Conservation (phyloP, 2,329 filamentous ascomycete genomes). For the Cladosporium velox region DNA sequence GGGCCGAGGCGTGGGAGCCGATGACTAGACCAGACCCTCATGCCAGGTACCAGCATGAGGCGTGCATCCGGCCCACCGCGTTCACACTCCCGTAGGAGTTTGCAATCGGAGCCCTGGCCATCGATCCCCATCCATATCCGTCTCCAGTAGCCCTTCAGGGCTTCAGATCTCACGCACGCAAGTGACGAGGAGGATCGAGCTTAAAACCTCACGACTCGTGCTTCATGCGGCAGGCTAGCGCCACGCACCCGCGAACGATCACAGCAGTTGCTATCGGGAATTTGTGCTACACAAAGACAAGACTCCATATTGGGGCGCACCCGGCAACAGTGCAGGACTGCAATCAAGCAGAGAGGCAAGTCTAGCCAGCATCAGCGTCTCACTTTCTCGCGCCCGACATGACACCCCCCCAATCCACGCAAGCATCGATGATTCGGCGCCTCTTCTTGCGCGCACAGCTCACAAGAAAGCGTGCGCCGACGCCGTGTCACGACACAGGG, state of each 20-base stretch:
- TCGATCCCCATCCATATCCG: not conserved
- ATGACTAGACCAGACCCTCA: conserved; percentile 14
- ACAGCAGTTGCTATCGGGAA: not conserved
- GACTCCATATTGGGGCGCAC: conserved; percentile 11
- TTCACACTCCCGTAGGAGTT: conserved; percentile 13
- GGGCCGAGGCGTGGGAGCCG: conserved; percentile 20
- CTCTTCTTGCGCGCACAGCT: not conserved
- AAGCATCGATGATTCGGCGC: conserved; percentile 15
- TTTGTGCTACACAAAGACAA: conserved; percentile 17
- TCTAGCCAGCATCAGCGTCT: conserved; percentile 14
- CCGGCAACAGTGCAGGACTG: conserved; percentile 1
- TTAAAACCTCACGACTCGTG: conserved; percentile 3
- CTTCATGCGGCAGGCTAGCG: conserved; percentile 6
- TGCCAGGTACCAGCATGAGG: conserved; percentile 22
- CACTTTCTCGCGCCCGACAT: conserved; percentile 13
- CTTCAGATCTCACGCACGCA: conserved; percentile 17
- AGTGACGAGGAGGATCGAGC: not conserved
- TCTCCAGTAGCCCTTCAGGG: not conserved
- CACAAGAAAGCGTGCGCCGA: conserved; percentile 18
- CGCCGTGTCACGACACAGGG: conserved; percentile 17
- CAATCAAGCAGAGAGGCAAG: not conserved
- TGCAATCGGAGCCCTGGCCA: not conserved
- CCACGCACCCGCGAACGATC: conserved; percentile 12
- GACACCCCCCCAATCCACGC: conserved; percentile 7
- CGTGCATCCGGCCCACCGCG: conserved; percentile 9